Percentiles rank a stretch among this genome's conserved stretches.
These are phyloP conservation scores for Pascua guehoae DNA, from an alignment of 1,284 basidiomycete genomes.

Conservation along the genomic window DNA sequence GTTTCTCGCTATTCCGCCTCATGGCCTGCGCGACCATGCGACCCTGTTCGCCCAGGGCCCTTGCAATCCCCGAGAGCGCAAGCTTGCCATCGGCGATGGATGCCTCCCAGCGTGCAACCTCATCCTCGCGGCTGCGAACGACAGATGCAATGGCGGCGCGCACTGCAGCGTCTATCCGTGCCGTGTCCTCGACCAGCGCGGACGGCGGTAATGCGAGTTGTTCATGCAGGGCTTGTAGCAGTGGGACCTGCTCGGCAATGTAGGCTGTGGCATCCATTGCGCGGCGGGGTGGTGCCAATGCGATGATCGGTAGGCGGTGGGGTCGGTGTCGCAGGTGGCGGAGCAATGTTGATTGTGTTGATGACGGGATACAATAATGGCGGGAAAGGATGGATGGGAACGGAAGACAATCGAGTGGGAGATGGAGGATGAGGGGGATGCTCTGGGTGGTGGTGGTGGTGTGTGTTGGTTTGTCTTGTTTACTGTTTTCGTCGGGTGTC, in stretches of 20 bases:
- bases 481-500: constrained; percentile 1
- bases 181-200: constrained; percentile 34
- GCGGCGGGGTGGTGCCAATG: background rate
- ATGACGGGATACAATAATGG: background rate
- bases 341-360: background rate
- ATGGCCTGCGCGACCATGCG: constrained; percentile 25
- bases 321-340: too few species aligned
- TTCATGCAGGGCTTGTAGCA: constrained; percentile 36
- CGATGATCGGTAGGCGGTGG: too few species aligned
- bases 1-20: constrained; percentile 30
- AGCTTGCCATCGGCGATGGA: constrained; percentile 30
- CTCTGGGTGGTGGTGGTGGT: too few species aligned
- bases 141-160: constrained; percentile 36
- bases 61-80: constrained; percentile 25
- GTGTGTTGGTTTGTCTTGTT: constrained; percentile 4
- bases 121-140: constrained; percentile 37
- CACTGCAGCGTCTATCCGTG: constrained; percentile 41
- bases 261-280: constrained; percentile 36
- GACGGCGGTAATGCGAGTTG: constrained; percentile 37
- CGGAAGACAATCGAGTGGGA: too few species aligned
- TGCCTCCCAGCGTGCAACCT: constrained; percentile 42
- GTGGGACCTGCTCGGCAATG: constrained; percentile 42
- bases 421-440: too few species aligned
- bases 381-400: too few species aligned
- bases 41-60: constrained; percentile 39